Percentiles rank a stretch among this genome's conserved stretches.
Evolutionary conservation across 805 yeast species (phyloP).

Genomic region (Candida palmyrensis): DNA sequence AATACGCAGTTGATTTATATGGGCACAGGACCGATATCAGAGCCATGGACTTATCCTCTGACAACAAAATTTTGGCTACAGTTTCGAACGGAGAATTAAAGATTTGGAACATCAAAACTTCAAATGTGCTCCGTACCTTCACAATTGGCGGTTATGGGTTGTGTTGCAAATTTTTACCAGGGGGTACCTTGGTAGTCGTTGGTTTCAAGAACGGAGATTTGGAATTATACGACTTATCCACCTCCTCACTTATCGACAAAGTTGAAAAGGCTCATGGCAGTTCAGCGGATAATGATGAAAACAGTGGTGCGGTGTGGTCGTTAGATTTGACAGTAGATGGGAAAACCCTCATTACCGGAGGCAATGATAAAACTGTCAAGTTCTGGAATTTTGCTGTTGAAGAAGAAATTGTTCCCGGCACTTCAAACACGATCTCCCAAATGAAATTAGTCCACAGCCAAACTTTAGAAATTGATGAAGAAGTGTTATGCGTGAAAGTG

Average conservation of each 20-base stretch:
- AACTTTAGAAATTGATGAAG: constrained; percentile 83
- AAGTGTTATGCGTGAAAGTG: constrained; percentile 70
- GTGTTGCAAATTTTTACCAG: constrained; percentile 79
- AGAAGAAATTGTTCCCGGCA: constrained; percentile 67
- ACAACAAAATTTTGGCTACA: constrained; percentile 74
- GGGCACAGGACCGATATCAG: constrained; percentile 93
- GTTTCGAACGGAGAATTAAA: constrained; percentile 89
- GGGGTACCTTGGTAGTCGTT: constrained; percentile 79
- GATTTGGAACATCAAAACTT: constrained; percentile 77
- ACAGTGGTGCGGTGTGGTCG: constrained; percentile 74
- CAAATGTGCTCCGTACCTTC: constrained; percentile 77
- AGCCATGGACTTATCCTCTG: constrained; percentile 75
- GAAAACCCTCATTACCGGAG: constrained; percentile 78
- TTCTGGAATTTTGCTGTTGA: constrained; percentile 82
- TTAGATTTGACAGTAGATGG: constrained; percentile 86
- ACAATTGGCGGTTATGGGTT: constrained; percentile 73
- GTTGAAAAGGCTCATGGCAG: constrained; percentile 64
- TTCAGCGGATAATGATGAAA: constrained; percentile 16
- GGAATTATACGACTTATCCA: constrained; percentile 80
- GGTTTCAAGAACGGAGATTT: constrained; percentile 87
- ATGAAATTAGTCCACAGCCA: constrained; percentile 68
- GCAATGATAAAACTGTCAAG: constrained; percentile 86
- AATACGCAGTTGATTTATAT: constrained; percentile 58
- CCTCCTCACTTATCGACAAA: constrained; percentile 66
- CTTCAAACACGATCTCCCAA: constrained; percentile 43